A percentile compares a stretch with the other conserved stretches of the same genome.
Evolutionary conservation across 805 yeast species (phyloP).

Genomic region (Priceomyces melissophilus): DNA sequence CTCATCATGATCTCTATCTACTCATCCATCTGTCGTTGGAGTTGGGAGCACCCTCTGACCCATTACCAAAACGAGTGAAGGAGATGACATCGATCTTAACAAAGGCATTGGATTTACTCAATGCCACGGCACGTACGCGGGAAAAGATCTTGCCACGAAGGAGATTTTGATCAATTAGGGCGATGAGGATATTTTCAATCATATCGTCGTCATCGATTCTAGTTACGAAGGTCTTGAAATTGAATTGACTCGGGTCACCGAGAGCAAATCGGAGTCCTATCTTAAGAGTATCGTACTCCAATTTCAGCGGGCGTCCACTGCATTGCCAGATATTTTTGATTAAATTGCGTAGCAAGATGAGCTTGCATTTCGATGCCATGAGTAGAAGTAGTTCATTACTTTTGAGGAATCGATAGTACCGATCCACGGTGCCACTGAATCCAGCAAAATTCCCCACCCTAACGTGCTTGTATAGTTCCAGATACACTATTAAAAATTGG

Average conservation of each 20-base stretch:
- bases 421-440: constrained; percentile 27
- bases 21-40: constrained; percentile 13
- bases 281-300: constrained; percentile 27
- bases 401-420: constrained; percentile 35
- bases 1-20: not conserved
- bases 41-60: constrained; percentile 13
- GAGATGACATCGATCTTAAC: constrained; percentile 28
- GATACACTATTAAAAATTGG: constrained; percentile 29
- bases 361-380: constrained; percentile 43
- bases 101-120: constrained; percentile 43
- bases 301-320: constrained; percentile 19
- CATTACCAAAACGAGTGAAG: constrained; percentile 22
- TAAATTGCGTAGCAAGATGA: constrained; percentile 46
- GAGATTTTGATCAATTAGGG: constrained; percentile 52
- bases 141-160: constrained; percentile 51
- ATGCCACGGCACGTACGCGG: constrained; percentile 34
- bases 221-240: constrained; percentile 4
- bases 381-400: constrained; percentile 36
- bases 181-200: constrained; percentile 48
- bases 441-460: constrained; percentile 40
- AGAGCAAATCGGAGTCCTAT: constrained; percentile 14
- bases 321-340: constrained; percentile 31
- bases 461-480: constrained; percentile 34
- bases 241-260: not conserved
- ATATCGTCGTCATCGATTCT: constrained; percentile 31